Base-by-base conservation (phyloP, 495 filamentous ascomycete genomes). In the Lasiosphaeriaceae sp. region DNA sequence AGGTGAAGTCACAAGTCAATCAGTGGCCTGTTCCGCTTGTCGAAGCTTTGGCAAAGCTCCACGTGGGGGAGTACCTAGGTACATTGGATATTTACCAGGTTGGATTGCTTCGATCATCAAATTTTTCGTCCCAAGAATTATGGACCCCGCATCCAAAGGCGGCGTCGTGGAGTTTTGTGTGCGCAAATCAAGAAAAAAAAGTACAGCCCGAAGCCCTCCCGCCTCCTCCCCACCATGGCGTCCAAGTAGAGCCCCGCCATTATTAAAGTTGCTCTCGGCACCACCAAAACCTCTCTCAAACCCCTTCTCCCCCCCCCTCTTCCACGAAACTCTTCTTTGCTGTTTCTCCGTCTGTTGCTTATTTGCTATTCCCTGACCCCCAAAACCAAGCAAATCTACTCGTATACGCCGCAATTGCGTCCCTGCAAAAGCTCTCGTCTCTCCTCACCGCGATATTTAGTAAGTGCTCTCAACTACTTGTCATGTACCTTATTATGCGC, bases 211-310 rank as follows among this genome's bases (percentile, higher is more conserved):
- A 51, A 62, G 65, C 58, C 59, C 60, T 60, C 56, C 49, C 60
- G 54, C 54, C 57, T 58, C 63, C 60, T 59, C 63, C 59, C 55
- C 52, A 54, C 58, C 52, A 52, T 56, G 54, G 50, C 48, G 39
- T 14, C 1, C 59, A 54, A 58, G 37, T 59, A 46, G 37, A 47
- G 57, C 59, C 56, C 57, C 59, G 60, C 62, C 22, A 63, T 66
- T 68, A 62, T 60, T 64, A 68, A 66, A 41, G 29, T 57, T 60
- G 62, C 62, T 61, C 65, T 53, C n/a, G 23, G 19, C 49, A 43
- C 39, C 39, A 17, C 48, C 19, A 50, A 35, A 29, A 23, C 4
- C 26, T 43, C 39, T 17, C 14, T 4, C 8, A 17, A 17, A 4
- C 39, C 14, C 2, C n/a, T 12, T 12, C 39, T n/a, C 39, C 39